Percentiles rank a stretch among this genome's conserved stretches.
Conservation (phyloP, 2,329 filamentous ascomycete species). For the Cadophora gregata region DNA sequence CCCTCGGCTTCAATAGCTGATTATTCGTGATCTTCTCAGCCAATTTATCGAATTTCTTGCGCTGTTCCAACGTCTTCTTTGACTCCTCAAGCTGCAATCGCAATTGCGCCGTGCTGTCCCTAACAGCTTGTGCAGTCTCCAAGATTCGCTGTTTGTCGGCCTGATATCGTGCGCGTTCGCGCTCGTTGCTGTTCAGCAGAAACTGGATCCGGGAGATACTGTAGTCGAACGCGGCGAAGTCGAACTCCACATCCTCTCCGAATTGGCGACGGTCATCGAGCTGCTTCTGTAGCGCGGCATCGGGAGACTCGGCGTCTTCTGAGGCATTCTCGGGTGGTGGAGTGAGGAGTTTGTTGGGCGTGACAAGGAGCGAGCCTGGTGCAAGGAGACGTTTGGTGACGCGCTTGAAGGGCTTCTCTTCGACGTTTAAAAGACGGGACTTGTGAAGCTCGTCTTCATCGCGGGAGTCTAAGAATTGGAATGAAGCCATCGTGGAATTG, state of each 20-base stretch:
- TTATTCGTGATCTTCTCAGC: slow-evolving; percentile 87
- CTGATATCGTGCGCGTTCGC: slow-evolving; percentile 83
- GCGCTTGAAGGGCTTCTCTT: slow-evolving; percentile 91
- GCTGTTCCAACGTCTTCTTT: slow-evolving; percentile 74
- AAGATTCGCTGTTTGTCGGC: slow-evolving; percentile 81
- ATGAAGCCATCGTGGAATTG: slow-evolving; percentile 55
- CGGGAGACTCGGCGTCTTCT: slow-evolving; percentile 50
- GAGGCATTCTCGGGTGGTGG: slow-evolving; percentile 66
- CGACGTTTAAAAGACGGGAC: slow-evolving; percentile 82
- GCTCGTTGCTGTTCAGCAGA: slow-evolving; percentile 79
- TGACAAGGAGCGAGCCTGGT: slow-evolving; percentile 67
- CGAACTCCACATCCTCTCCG: slow-evolving; percentile 82
- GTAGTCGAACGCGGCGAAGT: slow-evolving; percentile 87
- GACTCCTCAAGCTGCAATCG: slow-evolving; percentile 78
- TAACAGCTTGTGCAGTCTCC: slow-evolving; percentile 77
- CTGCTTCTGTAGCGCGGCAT: slow-evolving; percentile 55
- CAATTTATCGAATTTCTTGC: slow-evolving; percentile 86
- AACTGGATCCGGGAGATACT: slow-evolving; percentile 89
- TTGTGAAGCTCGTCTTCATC: slow-evolving; percentile 89
- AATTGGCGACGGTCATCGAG: slow-evolving; percentile 68
- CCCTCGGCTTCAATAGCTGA: slow-evolving; percentile 78
- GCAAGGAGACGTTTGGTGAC: slow-evolving; percentile 81
- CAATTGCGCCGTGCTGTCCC: slow-evolving; percentile 74
- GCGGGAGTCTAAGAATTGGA: slow-evolving; percentile 73
- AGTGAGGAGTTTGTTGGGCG: slow-evolving; percentile 62